Evolutionary conservation across 805 yeast species (phyloP).

Genomic region (Pichia thaimueangensis): DNA sequence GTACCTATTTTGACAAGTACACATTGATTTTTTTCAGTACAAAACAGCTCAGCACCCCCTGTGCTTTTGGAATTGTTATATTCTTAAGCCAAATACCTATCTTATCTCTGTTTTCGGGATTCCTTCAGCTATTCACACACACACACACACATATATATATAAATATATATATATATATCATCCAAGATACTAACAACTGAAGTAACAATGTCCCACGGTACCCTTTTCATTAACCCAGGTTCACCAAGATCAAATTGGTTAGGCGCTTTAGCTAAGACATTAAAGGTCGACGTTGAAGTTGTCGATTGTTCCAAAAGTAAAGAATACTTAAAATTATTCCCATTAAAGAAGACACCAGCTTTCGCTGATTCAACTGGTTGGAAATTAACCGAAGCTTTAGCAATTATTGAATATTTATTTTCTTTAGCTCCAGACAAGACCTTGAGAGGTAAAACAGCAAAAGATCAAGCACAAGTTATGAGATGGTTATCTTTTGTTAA

Average conservation of each 20-base stretch:
- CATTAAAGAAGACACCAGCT: constrained; percentile 58
- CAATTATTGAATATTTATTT: constrained; percentile 43
- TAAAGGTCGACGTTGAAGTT: constrained; percentile 50
- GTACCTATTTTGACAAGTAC: too few relatives aligned
- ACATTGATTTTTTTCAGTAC: too few relatives aligned
- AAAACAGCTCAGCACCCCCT: too few relatives aligned
- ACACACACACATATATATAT: too few relatives aligned
- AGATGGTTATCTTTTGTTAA: constrained; percentile 74
- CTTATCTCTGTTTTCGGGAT: too few relatives aligned
- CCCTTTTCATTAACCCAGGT: constrained; percentile 15
- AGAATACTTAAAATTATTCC: constrained; percentile 46
- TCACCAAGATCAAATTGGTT: constrained; percentile 32
- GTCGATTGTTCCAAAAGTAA: constrained; percentile 33
- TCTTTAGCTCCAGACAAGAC: constrained; percentile 32
- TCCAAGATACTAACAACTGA: too few relatives aligned
- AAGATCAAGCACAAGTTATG: constrained; percentile 56
- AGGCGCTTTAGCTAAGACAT: constrained; percentile 46
- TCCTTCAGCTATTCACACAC: too few relatives aligned
- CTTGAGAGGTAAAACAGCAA: constrained; percentile 52
- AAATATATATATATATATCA: too few relatives aligned
- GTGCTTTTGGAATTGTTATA: too few relatives aligned
- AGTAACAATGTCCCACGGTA: constrained; percentile 13
- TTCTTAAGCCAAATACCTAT: too few relatives aligned
- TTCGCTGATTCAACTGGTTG: constrained; percentile 58
- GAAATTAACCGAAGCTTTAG: constrained; percentile 60